Conservation (phyloP, 192 early-diverging fungal species). For the Coemansia sp. region DNA sequence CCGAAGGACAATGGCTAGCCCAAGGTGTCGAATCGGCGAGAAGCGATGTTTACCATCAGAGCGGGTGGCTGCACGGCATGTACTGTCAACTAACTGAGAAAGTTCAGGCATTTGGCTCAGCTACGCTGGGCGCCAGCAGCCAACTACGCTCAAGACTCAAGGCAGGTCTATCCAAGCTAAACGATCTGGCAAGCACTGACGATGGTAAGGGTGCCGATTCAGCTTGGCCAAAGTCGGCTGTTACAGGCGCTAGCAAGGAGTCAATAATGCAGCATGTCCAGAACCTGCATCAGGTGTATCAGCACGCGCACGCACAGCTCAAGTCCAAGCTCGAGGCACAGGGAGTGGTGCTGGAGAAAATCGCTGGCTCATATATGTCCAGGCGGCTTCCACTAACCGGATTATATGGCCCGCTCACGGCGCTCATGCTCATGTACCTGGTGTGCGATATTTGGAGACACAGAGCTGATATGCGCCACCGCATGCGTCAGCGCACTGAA, state of each 20-base stretch:
- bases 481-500: conserved; percentile 3
- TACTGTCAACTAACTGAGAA: conserved; percentile 1
- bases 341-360: conserved; percentile 19
- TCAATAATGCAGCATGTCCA: conserved; percentile 25
- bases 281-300: conserved; percentile 27
- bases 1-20: conserved; percentile 9
- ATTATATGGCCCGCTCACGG: conserved; percentile 22
- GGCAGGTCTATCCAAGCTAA: conserved; percentile 25
- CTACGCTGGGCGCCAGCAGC: conserved; percentile 23
- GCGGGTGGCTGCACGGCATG: conserved; percentile 6
- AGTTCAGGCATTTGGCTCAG: conserved; percentile 3
- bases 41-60: neutral
- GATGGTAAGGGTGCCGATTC: conserved; percentile 14
- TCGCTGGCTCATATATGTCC: conserved; percentile 14
- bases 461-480: conserved; percentile 15
- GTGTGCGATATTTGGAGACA: conserved; percentile 12
- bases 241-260: conserved; percentile 30
- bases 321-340: conserved; percentile 31
- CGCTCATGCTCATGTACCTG: conserved; percentile 17
- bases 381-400: conserved; percentile 30
- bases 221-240: conserved; percentile 40
- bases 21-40: conserved; percentile 2
- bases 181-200: conserved; percentile 15
- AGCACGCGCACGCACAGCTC: conserved; percentile 30
- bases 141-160: conserved; percentile 32